These are phyloP conservation scores for Flaveria linearis DNA, from an alignment of 129 eudicot species.

Conservation along the genomic window DNA sequence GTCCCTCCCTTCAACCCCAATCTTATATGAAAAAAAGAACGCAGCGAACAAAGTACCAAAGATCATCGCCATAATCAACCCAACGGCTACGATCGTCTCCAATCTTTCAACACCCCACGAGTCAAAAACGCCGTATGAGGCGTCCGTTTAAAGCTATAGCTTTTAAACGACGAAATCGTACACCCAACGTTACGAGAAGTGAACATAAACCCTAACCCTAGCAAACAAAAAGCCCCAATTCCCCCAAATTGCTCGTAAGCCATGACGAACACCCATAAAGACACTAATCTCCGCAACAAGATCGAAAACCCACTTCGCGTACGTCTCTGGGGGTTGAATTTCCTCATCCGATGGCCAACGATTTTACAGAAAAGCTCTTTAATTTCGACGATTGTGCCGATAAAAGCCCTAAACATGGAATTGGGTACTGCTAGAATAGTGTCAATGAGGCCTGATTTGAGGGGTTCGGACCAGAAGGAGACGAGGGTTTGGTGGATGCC, in stretches of 20 bases:
- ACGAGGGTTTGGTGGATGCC: constrained; percentile 79
- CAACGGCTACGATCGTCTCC: constrained; percentile 80
- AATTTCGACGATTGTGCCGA: constrained; percentile 68
- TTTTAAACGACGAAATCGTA: constrained; percentile 59
- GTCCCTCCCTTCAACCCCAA: constrained; percentile 79
- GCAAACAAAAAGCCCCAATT: constrained; percentile 48
- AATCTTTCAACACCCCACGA: constrained; percentile 60
- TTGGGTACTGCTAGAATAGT: constrained; percentile 73
- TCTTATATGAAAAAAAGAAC: constrained; percentile 69
- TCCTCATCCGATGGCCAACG: constrained; percentile 34
- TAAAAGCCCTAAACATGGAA: constrained; percentile 57
- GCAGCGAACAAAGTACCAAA: constrained; percentile 57
- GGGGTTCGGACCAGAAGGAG: constrained; percentile 74
- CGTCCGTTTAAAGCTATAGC: constrained; percentile 60
- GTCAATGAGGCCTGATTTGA: constrained; percentile 67
- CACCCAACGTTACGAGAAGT: constrained; percentile 52
- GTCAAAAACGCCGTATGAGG: constrained; percentile 56
- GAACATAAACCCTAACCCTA: constrained; percentile 66
- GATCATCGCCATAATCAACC: constrained; percentile 69
- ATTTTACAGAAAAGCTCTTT: constrained; percentile 40
- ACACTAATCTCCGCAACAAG: constrained; percentile 60
- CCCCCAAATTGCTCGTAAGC: constrained; percentile 75
- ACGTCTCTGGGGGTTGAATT: neutral
- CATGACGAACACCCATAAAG: constrained; percentile 73
- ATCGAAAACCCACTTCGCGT: constrained; percentile 58